A percentile compares a stretch with the other conserved stretches of the same genome.
These are phyloP conservation scores for Scutellaria baicalensis DNA, from an alignment of 257 asterid genomes.

Conservation along the genomic window DNA sequence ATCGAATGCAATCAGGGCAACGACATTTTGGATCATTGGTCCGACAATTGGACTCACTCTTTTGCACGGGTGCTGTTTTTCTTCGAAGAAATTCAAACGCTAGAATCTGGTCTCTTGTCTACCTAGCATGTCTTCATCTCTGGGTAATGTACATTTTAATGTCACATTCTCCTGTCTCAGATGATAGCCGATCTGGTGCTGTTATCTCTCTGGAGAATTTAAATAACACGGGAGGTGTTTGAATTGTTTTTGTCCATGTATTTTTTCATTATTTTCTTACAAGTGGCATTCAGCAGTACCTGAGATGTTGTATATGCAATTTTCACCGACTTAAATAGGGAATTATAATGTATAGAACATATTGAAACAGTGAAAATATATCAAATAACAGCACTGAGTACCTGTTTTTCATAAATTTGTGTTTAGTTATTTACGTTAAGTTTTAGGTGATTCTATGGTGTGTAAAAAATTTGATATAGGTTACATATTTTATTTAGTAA, in stretches of 20 bases:
- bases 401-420: no score
- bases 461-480: no score
- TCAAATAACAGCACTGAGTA: no score
- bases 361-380: no score
- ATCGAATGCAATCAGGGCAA: slow-evolving; percentile 63
- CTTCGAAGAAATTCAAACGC: slow-evolving; percentile 69
- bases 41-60: slow-evolving; percentile 74
- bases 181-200: slow-evolving; percentile 49
- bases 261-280: background rate
- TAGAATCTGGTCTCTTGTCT: slow-evolving; percentile 59
- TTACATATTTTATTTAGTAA: no score
- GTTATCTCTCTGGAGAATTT: slow-evolving; percentile 75
- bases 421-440: no score
- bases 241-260: slow-evolving; percentile 6
- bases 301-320: slow-evolving; percentile 5
- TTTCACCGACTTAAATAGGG: no score
- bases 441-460: no score
- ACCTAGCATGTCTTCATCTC: slow-evolving; percentile 72
- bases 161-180: slow-evolving; percentile 57
- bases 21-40: slow-evolving; percentile 71
- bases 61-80: slow-evolving; percentile 59
- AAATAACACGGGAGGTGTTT: slow-evolving; percentile 65
- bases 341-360: no score
- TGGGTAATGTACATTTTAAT: slow-evolving; percentile 76
- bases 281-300: background rate